A percentile compares a stretch with the other conserved stretches of the same genome.
Evolutionary conservation across 441 rosid genomes (phyloP).

Genomic region (Brassica balearica): DNA sequence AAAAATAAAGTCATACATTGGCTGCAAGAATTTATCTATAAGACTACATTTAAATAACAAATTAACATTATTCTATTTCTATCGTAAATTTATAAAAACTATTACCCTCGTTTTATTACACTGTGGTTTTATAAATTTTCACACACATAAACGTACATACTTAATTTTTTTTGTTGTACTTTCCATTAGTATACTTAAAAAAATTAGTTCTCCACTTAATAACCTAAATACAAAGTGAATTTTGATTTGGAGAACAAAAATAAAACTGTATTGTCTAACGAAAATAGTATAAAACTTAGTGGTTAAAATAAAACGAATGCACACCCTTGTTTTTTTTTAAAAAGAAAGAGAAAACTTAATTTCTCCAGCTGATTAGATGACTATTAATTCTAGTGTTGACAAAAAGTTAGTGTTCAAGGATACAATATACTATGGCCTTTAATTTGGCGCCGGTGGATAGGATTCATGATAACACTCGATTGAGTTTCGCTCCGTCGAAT

Average conservation of each 20-base stretch:
- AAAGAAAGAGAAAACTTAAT: not conserved
- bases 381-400: not conserved
- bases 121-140: too few species aligned
- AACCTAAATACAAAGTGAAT: not conserved
- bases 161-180: not conserved
- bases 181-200: not conserved
- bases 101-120: too few species aligned
- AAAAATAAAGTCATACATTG: conserved; percentile 1
- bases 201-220: not conserved
- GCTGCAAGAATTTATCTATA: not conserved
- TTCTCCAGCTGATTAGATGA: not conserved
- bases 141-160: too few species aligned
- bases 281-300: not conserved
- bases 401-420: not conserved
- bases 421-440: not conserved
- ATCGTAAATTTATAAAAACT: too few species aligned
- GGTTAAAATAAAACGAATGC: not conserved
- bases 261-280: not conserved
- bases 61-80: not conserved
- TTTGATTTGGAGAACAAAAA: not conserved
- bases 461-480: too few species aligned
- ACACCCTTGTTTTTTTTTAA: not conserved
- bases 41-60: not conserved
- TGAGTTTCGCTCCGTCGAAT: too few species aligned
- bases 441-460: too few species aligned